A percentile compares a stretch with the other conserved stretches of the same genome.
phyloP scores from a whole-genome alignment of 1,284 basidiomycete genomes.

The Tilletia setariae region DNA sequence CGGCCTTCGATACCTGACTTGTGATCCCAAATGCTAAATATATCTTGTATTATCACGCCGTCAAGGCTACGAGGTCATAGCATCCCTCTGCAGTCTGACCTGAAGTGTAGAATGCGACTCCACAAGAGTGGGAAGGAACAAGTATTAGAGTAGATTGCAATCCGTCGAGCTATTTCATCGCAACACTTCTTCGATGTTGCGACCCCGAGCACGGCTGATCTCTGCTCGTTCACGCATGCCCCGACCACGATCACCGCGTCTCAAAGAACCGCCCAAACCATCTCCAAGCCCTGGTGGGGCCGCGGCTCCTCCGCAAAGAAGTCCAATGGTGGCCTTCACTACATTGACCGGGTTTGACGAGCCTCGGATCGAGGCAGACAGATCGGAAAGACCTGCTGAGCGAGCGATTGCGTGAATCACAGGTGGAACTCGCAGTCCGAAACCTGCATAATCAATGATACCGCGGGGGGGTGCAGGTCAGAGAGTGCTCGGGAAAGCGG shows the following conservation, averaged over 20 bases:
- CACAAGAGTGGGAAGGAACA: not conserved
- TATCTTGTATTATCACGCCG: not conserved
- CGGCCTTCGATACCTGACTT: not conserved
- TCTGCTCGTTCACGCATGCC: conserved; percentile 41
- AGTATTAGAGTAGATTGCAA: too few relatives aligned
- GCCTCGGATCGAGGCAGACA: conserved; percentile 89
- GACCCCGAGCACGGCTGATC: conserved; percentile 44
- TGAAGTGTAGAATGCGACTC: not conserved
- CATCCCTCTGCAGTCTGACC: too few relatives aligned
- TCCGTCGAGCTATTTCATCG: not conserved
- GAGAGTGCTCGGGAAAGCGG: too few relatives aligned
- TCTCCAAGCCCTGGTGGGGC: conserved; percentile 46
- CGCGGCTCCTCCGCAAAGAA: conserved; percentile 49
- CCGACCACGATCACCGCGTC: conserved; percentile 47
- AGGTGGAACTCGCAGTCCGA: conserved; percentile 85
- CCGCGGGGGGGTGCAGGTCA: not conserved
- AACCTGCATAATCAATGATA: conserved; percentile 63
- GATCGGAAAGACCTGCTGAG: conserved; percentile 89
- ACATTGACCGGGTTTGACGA: conserved; percentile 74
- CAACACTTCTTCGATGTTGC: conserved; percentile 36
- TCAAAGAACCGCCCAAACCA: conserved; percentile 46
- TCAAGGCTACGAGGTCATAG: too few relatives aligned
- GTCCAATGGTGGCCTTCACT: conserved; percentile 57
- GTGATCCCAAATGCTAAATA: not conserved
- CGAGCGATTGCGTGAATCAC: conserved; percentile 80